Percentiles rank a stretch among this genome's conserved stretches.
Evolutionary conservation across 805 yeast genomes (phyloP).

Genomic region (Yamadazyma takamatsuzukensis): DNA sequence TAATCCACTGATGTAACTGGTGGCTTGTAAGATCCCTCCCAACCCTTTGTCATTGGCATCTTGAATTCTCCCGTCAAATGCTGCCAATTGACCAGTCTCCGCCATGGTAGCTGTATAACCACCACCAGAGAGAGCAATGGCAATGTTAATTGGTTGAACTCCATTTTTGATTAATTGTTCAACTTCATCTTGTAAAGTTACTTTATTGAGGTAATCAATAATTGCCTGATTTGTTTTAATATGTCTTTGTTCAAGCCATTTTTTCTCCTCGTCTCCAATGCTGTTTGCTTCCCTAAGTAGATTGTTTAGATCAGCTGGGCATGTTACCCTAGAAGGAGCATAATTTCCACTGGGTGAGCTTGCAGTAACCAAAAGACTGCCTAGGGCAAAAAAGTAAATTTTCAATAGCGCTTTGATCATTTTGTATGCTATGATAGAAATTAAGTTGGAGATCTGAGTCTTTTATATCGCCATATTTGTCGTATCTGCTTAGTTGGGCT

Average conservation of each 20-base stretch:
- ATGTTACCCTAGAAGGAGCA: conserved; percentile 54
- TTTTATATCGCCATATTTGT: no score
- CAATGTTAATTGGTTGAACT: conserved; percentile 23
- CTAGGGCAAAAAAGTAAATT: no score
- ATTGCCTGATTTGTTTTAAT: conserved; percentile 42
- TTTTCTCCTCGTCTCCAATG: conserved; percentile 43
- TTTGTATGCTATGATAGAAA: no score
- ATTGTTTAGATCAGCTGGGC: conserved; percentile 41
- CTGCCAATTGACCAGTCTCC: conserved; percentile 82
- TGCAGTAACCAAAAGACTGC: no score
- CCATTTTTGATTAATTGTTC: conserved; percentile 26
- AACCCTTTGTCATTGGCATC: conserved; percentile 51
- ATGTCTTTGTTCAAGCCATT: conserved; percentile 49
- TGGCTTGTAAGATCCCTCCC: conserved; percentile 70
- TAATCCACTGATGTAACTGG: conserved; percentile 73
- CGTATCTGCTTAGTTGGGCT: no score
- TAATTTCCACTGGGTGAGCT: conserved; percentile 31
- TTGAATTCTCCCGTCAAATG: conserved; percentile 65
- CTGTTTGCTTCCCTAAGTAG: conserved; percentile 45
- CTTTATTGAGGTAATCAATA: conserved; percentile 41
- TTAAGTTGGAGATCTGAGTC: no score
- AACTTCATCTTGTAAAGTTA: conserved; percentile 43
- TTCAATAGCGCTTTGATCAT: no score
- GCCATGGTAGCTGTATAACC: conserved; percentile 82
- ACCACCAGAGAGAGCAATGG: conserved; percentile 45